Evolutionary conservation across 257 asterid genomes (phyloP).

Genomic region (Solanum tarapatanum): DNA sequence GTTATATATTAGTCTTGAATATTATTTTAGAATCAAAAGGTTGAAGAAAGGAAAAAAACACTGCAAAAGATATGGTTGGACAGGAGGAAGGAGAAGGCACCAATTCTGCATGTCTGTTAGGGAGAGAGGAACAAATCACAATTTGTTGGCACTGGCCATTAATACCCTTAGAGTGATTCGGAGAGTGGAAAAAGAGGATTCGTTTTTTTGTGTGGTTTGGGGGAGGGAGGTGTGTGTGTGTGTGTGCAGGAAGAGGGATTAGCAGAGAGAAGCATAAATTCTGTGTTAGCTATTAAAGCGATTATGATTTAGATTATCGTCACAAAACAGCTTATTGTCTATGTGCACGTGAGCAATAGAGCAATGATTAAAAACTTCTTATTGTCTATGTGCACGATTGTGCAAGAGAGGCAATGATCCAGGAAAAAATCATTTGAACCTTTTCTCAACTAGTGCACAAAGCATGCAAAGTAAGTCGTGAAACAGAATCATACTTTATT

Average conservation of each 20-base stretch:
- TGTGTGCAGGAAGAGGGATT: neutral
- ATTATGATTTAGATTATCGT: neutral
- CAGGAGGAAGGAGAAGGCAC: neutral
- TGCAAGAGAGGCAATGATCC: neutral
- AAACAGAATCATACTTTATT: constrained; percentile 40
- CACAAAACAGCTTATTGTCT: neutral
- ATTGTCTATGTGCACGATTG: neutral
- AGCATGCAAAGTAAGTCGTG: neutral
- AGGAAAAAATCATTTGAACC: neutral
- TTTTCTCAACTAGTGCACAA: neutral
- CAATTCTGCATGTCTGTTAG: neutral
- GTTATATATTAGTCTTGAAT: neutral
- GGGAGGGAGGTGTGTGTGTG: neutral
- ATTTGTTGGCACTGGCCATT: neutral
- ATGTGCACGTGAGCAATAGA: neutral
- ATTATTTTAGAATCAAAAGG: neutral
- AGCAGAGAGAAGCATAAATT: neutral
- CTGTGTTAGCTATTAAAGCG: neutral
- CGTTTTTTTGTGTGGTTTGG: neutral
- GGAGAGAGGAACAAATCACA: neutral
- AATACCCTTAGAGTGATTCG: neutral
- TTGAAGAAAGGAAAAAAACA: neutral
- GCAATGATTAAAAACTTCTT: neutral
- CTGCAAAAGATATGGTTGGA: neutral
- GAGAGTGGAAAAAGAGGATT: neutral